Conservation (phyloP, 495 filamentous ascomycete species). For the Terfezia boudieri region DNA sequence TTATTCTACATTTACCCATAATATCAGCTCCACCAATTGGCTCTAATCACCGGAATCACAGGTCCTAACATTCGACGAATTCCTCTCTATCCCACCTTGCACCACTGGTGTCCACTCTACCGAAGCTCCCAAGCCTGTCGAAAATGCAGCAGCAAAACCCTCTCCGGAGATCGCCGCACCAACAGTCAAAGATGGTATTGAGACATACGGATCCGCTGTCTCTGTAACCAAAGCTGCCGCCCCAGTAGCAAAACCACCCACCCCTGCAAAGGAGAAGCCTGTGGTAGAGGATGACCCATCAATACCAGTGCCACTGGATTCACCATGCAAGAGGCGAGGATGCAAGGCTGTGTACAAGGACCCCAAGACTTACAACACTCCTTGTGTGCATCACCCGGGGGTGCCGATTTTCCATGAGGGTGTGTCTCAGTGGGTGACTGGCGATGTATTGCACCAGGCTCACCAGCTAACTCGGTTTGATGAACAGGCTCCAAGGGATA, state of each 20-base stretch:
- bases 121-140: conserved; percentile 46
- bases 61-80: conserved; percentile 96
- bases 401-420: conserved; percentile 88
- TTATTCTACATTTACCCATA: background rate
- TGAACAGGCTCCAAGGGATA: conserved; percentile 47
- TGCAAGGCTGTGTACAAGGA: conserved; percentile 45
- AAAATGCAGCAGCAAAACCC: conserved; percentile 12
- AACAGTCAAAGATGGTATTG: conserved; percentile 21
- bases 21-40: conserved; percentile 2
- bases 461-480: background rate
- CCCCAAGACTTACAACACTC: conserved; percentile 26
- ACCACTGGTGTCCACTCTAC: conserved; percentile 84
- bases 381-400: conserved; percentile 66
- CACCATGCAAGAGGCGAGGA: conserved; percentile 51
- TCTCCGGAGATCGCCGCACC: conserved; percentile 12
- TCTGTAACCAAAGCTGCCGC: conserved; percentile 32
- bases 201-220: conserved; percentile 27
- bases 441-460: background rate
- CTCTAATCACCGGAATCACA: conserved; percentile 21
- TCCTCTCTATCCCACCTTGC: conserved; percentile 81
- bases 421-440: conserved; percentile 19
- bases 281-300: conserved; percentile 70
- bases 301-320: conserved; percentile 44
- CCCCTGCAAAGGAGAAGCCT: conserved; percentile 31
- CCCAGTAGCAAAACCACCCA: conserved; percentile 37